These are phyloP conservation scores for Phialocephala subalpina DNA, from an alignment of 2,329 filamentous ascomycete species.

Conservation along the genomic window DNA sequence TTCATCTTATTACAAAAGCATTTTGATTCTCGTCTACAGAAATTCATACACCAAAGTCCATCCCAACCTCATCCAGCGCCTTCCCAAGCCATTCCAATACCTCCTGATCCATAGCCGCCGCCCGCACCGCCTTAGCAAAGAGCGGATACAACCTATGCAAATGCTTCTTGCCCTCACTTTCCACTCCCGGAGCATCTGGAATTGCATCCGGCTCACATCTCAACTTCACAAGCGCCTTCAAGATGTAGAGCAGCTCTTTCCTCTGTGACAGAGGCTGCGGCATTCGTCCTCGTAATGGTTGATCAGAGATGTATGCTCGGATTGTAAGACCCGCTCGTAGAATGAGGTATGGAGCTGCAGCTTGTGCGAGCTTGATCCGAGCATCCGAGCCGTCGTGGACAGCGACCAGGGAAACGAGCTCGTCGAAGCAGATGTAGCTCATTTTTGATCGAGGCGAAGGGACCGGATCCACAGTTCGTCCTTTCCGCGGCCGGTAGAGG, in stretches of 20 bases:
- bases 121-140: constrained; percentile 68
- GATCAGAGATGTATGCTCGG: constrained; percentile 88
- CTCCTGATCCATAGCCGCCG: constrained; percentile 68
- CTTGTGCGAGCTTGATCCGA: constrained; percentile 66
- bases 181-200: constrained; percentile 59
- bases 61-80: constrained; percentile 69
- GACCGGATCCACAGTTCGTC: constrained; percentile 73
- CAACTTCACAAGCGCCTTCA: constrained; percentile 72
- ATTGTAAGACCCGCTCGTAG: constrained; percentile 81
- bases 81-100: constrained; percentile 64
- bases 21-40: not conserved
- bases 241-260: constrained; percentile 77
- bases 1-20: constrained; percentile 12
- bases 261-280: constrained; percentile 86
- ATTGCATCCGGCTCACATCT: constrained; percentile 76
- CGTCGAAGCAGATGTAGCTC: constrained; percentile 81
- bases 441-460: constrained; percentile 74
- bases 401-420: constrained; percentile 75
- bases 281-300: constrained; percentile 87
- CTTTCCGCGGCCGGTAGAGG: constrained; percentile 71
- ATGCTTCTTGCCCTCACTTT: constrained; percentile 73
- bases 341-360: constrained; percentile 82
- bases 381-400: constrained; percentile 51
- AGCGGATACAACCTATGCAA: constrained; percentile 83
- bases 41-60: constrained; percentile 53